phyloP scores from a whole-genome alignment of 306 rosid genomes.

The Acacia confusa region DNA sequence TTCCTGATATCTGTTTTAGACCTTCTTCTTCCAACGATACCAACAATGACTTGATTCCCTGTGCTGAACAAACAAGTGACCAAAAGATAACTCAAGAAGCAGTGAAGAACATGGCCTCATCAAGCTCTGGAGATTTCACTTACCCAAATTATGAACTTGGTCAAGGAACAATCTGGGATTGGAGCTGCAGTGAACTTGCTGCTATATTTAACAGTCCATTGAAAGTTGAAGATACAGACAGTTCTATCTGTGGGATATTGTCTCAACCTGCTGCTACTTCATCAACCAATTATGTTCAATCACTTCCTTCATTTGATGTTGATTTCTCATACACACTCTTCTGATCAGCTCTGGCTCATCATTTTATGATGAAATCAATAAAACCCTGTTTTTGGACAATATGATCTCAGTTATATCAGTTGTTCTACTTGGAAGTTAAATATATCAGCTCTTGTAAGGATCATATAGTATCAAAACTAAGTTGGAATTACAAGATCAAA shows the following conservation, averaged over 20 bases:
- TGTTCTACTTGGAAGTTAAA: background rate
- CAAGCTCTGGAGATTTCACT: slow-evolving; percentile 42
- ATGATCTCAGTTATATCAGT: background rate
- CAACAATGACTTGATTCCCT: background rate
- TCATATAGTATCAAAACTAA: background rate
- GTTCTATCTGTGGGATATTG: slow-evolving; percentile 42
- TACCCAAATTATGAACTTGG: slow-evolving; percentile 42
- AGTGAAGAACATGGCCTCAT: slow-evolving; percentile 18
- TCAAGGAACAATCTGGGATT: slow-evolving; percentile 43
- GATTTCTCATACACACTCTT: slow-evolving; percentile 63
- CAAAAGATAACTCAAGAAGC: slow-evolving; percentile 42
- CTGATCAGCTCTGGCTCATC: slow-evolving; percentile 27
- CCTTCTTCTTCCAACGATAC: slow-evolving; percentile 34
- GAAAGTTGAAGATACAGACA: slow-evolving; percentile 51
- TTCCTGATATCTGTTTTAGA: slow-evolving; percentile 85
- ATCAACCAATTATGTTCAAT: slow-evolving; percentile 55
- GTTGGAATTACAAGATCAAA: background rate
- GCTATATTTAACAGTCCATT: slow-evolving; percentile 46
- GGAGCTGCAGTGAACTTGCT: slow-evolving; percentile 65
- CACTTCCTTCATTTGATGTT: slow-evolving; percentile 57
- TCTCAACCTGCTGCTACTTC: slow-evolving; percentile 37
- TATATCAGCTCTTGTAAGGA: background rate
- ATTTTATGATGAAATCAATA: background rate
- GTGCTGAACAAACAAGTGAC: slow-evolving; percentile 8
- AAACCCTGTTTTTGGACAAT: background rate